Conservation (phyloP, 768 basidiomycete species). For the Pleurotus eryngii region DNA sequence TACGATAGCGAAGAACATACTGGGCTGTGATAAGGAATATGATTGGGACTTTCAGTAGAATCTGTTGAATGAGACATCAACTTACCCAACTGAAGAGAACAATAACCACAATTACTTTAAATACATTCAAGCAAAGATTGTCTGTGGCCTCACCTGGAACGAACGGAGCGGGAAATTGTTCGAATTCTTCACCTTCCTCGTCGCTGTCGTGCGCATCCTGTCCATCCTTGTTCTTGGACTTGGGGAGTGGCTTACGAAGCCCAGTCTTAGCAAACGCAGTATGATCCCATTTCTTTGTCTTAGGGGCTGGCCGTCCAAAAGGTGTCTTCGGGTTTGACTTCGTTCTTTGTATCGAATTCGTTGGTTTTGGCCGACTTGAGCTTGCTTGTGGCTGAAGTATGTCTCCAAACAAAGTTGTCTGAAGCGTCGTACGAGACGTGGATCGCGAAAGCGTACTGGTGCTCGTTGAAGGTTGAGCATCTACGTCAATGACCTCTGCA, state of each 20-base stretch:
- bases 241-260: conserved; percentile 48
- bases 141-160: conserved; percentile 49
- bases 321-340: conserved; percentile 40
- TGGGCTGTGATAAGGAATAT: conserved; percentile 10
- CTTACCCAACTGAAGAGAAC: conserved; percentile 48
- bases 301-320: conserved; percentile 55
- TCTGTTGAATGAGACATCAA: conserved; percentile 9
- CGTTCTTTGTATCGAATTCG: conserved; percentile 33
- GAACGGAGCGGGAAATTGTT: conserved; percentile 83
- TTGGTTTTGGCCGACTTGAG: conserved; percentile 20
- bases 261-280: conserved; percentile 85
- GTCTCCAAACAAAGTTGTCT: conserved; percentile 70
- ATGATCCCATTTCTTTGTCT: conserved; percentile 89
- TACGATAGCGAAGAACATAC: conserved; percentile 9
- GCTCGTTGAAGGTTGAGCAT: conserved; percentile 38
- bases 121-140: not conserved
- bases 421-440: conserved; percentile 38
- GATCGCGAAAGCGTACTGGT: conserved; percentile 31
- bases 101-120: conserved; percentile 6
- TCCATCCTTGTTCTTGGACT: conserved; percentile 50
- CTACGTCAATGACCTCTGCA: conserved; percentile 41
- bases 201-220: conserved; percentile 52
- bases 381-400: conserved; percentile 29
- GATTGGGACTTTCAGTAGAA: conserved; percentile 5
- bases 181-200: conserved; percentile 71